Evolutionary conservation across 2,329 filamentous ascomycete species (phyloP).

Genomic region (Neofusicoccum sp.): DNA sequence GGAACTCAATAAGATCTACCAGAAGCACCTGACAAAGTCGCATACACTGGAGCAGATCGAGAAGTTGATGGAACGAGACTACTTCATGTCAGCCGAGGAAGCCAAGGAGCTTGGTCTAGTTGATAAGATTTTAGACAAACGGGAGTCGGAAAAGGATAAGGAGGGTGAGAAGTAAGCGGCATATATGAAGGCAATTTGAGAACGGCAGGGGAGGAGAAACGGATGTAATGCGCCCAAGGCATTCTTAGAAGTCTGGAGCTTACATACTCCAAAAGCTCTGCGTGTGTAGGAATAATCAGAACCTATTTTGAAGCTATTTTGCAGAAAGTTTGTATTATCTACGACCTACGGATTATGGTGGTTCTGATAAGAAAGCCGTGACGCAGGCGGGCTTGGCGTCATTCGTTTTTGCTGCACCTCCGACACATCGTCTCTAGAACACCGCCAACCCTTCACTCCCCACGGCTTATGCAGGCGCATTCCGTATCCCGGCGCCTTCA

Average conservation of each 20-base stretch:
- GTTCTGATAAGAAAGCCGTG: background rate
- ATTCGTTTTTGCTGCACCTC: background rate
- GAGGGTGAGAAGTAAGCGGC: conserved; percentile 13
- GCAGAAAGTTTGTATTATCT: too few relatives aligned
- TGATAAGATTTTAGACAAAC: conserved; percentile 78
- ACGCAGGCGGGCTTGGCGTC: conserved; percentile 6
- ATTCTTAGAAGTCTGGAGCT: too few relatives aligned
- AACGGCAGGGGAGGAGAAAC: background rate
- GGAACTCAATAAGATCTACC: conserved; percentile 89
- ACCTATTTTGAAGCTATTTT: too few relatives aligned
- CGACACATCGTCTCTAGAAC: background rate
- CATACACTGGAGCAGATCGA: conserved; percentile 82
- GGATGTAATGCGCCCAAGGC: background rate
- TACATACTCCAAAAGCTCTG: too few relatives aligned
- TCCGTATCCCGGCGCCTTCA: background rate
- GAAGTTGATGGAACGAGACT: conserved; percentile 94
- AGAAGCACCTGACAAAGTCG: conserved; percentile 77
- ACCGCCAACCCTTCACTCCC: background rate
- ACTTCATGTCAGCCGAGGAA: conserved; percentile 87
- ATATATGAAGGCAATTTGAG: background rate
- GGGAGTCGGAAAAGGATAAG: conserved; percentile 48
- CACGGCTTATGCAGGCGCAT: conserved; percentile 9
- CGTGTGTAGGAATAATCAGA: too few relatives aligned
- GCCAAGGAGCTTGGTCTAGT: conserved; percentile 89
- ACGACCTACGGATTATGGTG: too few relatives aligned